Conservation (phyloP, 2,329 filamentous ascomycete genomes). For the Corinectria fuckeliana region DNA sequence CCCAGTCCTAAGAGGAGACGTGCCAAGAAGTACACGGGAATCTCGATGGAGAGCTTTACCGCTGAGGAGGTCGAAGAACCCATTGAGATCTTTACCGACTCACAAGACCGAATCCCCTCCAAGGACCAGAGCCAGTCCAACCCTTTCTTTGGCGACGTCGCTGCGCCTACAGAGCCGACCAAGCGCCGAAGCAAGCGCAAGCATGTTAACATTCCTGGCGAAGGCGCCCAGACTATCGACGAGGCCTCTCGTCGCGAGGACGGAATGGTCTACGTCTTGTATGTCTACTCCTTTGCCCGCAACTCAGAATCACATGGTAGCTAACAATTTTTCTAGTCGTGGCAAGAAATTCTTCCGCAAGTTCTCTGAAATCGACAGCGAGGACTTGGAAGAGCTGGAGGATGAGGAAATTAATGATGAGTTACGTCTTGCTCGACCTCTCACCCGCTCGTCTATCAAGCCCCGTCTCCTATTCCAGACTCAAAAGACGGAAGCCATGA, state of each 20-base stretch:
- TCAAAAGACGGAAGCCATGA: constrained; percentile 51
- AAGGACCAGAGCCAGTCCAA: constrained; percentile 71
- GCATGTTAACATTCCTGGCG: constrained; percentile 61
- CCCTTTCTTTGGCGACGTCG: constrained; percentile 68
- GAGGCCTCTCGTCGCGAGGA: constrained; percentile 70
- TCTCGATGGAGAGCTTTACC: constrained; percentile 64
- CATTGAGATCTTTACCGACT: constrained; percentile 81
- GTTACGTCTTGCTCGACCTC: constrained; percentile 47
- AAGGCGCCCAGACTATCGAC: constrained; percentile 65
- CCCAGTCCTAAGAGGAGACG: constrained; percentile 65
- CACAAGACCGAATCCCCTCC: constrained; percentile 77
- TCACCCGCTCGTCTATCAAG: constrained; percentile 74
- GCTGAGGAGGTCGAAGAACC: constrained; percentile 61
- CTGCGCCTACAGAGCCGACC: constrained; percentile 47
- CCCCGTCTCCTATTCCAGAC: constrained; percentile 74
- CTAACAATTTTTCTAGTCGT: constrained; percentile 60
- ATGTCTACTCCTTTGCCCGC: constrained; percentile 50
- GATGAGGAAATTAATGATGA: constrained; percentile 46
- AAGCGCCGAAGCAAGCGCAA: constrained; percentile 63
- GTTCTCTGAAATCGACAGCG: constrained; percentile 55
- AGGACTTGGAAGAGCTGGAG: constrained; percentile 43
- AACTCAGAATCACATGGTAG: constrained; percentile 10
- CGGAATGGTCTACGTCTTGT: constrained; percentile 80
- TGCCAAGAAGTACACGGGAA: constrained; percentile 62
- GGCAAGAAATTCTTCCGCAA: constrained; percentile 81